Base-by-base conservation (phyloP, 2,329 filamentous ascomycete species). In the Endoconidiophora polonica region DNA sequence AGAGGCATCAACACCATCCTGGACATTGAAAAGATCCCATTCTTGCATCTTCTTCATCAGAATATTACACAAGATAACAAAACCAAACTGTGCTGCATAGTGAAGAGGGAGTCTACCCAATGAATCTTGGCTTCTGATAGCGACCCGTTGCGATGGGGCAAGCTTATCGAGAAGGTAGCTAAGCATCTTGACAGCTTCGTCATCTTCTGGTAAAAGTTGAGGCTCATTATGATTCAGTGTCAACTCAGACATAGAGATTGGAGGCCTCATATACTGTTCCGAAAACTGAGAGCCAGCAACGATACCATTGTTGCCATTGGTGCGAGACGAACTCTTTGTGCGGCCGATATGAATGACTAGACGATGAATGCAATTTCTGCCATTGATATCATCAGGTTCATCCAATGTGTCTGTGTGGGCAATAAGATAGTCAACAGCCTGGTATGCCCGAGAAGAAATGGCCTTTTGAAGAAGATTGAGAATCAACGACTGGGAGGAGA, bases 21-120 rank as follows among this genome's bases (percentile, higher is more conserved):
- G 77, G 24, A 88, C 79, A 59, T 94, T 75, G 59, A 94, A 94
- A 58, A 93, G 80, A 14, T 76, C 76, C 90, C 90, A 96, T 22
- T 79, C 74, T 61, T 90, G 84, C 79, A 98, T 88, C 58, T 83
- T 81, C 55, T 81, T 79, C 67, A 95, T 88, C 56, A 96, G 75
- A 22, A 88, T 73, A 60, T 94, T 76, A 60, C 86, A 94, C 7
- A 95, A 81, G n/a, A 86, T 77, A 3, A 91, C 84, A 58, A 95
- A 87, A 2, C 91, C 91, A 60, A 93, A 94, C 61, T 96, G 87
- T 0, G 91, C 90, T 2, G 87, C 87, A 61, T 95, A 95, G 62
- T 96, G 90, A 9, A 96, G 71, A 1, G 90, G 87, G 12, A 90
- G 73, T 3, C 90, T 82, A 2, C 86, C 88, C 54, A 90, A 83